phyloP scores from a whole-genome alignment of 2,329 filamentous ascomycete genomes.

The Nemania diffusa region DNA sequence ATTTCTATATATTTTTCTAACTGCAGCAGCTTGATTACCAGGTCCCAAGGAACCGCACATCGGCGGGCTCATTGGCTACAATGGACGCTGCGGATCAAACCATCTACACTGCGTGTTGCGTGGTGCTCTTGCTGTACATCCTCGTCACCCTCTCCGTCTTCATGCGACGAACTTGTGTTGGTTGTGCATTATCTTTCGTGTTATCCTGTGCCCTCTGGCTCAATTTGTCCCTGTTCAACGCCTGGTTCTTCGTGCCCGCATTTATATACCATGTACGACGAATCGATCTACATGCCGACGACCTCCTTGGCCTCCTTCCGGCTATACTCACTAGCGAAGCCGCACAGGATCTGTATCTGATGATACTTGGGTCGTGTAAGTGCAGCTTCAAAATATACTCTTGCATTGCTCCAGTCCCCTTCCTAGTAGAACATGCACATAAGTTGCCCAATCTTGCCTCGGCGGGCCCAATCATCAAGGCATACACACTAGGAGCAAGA shows the following conservation, averaged over 20 bases:
- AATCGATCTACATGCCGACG: conserved; percentile 20
- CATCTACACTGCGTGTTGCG: conserved; percentile 41
- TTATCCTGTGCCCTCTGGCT: conserved; percentile 42
- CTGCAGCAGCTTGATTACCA: not conserved
- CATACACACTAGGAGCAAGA: not conserved
- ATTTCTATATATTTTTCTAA: not conserved
- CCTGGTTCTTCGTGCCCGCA: conserved; percentile 42
- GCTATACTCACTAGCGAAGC: conserved; percentile 34
- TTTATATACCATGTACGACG: conserved; percentile 33
- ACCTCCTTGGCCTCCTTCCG: not conserved
- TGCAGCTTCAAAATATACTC: not conserved
- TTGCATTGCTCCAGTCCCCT: not conserved
- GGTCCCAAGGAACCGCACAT: not conserved
- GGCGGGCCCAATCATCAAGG: too few relatives aligned
- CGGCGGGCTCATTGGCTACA: not conserved
- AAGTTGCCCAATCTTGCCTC: too few relatives aligned
- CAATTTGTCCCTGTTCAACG: conserved; percentile 39
- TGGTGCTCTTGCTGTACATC: conserved; percentile 38
- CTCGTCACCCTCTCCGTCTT: conserved; percentile 37
- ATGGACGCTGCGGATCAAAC: conserved; percentile 32
- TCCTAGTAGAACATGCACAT: not conserved
- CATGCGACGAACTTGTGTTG: conserved; percentile 31
- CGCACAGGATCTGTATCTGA: conserved; percentile 33
- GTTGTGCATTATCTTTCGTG: conserved; percentile 38
- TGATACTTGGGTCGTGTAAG: conserved; percentile 40